Conservation (phyloP, 2,329 filamentous ascomycete species). For the Pyrenophora seminiperda region DNA sequence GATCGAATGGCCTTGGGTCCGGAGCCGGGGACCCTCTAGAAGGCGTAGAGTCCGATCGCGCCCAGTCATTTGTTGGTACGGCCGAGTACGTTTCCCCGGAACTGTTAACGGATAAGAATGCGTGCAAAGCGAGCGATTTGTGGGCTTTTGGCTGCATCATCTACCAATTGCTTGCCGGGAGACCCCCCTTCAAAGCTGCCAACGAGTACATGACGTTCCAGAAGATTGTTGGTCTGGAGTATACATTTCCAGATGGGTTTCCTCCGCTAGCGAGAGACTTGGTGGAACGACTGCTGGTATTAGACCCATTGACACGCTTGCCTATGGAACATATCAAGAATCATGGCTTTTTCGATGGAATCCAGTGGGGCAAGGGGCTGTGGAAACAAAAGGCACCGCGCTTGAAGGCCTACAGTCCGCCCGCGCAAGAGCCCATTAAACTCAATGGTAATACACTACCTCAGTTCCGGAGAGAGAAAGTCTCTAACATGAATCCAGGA, state of each 20-base stretch:
- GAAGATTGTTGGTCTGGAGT: slow-evolving; percentile 94
- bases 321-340: slow-evolving; percentile 97
- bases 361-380: slow-evolving; percentile 79
- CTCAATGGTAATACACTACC: slow-evolving; percentile 48
- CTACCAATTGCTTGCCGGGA: slow-evolving; percentile 92
- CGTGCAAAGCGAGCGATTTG: slow-evolving; percentile 95
- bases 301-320: slow-evolving; percentile 82
- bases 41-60: slow-evolving; percentile 69
- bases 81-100: slow-evolving; percentile 98
- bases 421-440: slow-evolving; percentile 69
- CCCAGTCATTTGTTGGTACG: slow-evolving; percentile 94
- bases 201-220: slow-evolving; percentile 98
- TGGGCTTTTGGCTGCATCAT: slow-evolving; percentile 99
- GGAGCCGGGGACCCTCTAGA: slow-evolving; percentile 58
- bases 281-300: slow-evolving; percentile 84
- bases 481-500: slow-evolving; percentile 32
- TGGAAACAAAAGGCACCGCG: slow-evolving; percentile 92
- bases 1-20: slow-evolving; percentile 50
- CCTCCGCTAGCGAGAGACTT: slow-evolving; percentile 84
- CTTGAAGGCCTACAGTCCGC: slow-evolving; percentile 81
- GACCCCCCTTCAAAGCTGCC: slow-evolving; percentile 92
- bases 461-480: slow-evolving; percentile 6
- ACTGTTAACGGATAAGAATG: slow-evolving; percentile 93
- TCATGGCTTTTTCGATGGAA: slow-evolving; percentile 90
- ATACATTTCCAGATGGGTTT: slow-evolving; percentile 89